Evolutionary conservation across 1,284 basidiomycete genomes (phyloP), one percentile per base, ranked within the genome.

Genomic region (Irpex lacteus): DNA sequence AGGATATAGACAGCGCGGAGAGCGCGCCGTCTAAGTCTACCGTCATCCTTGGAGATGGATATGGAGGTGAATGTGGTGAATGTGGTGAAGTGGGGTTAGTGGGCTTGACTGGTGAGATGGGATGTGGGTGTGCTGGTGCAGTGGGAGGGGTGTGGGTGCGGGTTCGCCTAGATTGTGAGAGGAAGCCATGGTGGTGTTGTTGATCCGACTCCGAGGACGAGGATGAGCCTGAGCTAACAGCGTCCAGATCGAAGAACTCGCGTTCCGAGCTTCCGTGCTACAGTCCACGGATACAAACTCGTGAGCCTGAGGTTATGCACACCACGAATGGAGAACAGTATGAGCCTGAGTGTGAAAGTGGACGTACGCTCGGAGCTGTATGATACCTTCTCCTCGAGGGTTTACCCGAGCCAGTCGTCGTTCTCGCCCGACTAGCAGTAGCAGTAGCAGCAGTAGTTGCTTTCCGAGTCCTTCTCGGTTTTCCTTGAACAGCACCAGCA

Each of bases 191-290:
- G 3, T 26, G n/a, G n/a, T n/a, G n/a, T n/a, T n/a, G 32, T 4
- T 32, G 3, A 66, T 26, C 65, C 68, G 61, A 66, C 67, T 11
- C 13, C 40, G 32, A 64, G 66, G 63, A 73, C 72, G 70, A n/a
- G n/a, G n/a, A n/a, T n/a, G n/a, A n/a, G n/a, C n/a, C n/a, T n/a
- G n/a, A 67, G 63, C 71, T 74, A 63, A 76, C 71, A 15, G 69
- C 72, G 61, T 75, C 66, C 18, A 78, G 65, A 61, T 76, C 77
- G 66, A 77, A 76, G 65, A 71, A 72, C 55, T 77, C 75, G 18
- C 68, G 66, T 52, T 71, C 71, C 32, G 32, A 34, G 13, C 18
- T 18, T 53, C 32, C 5, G 32, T 34, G 32, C 32, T 34, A 47
- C 40, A 47, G 5, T 47, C 7, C n/a, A 47, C n/a, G 13, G 11